These are phyloP conservation scores for Yamadazyma tumulicola DNA, from an alignment of 805 yeast genomes.

Conservation along the genomic window DNA sequence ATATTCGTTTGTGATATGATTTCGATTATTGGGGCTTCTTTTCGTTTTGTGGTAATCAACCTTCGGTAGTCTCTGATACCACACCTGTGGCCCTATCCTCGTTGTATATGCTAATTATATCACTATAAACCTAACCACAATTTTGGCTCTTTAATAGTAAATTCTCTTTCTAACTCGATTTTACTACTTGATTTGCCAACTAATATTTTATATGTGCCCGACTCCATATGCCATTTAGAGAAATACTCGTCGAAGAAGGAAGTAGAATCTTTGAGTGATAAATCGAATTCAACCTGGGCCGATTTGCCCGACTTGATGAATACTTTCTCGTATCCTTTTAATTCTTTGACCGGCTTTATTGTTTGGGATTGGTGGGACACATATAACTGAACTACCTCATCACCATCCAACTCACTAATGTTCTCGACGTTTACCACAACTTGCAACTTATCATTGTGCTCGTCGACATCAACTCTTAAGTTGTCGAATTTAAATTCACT, in stretches of 20 bases:
- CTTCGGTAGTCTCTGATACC: too few species aligned
- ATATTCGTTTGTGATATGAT: too few species aligned
- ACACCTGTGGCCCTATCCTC: too few species aligned
- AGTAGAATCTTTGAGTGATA: conserved; percentile 23
- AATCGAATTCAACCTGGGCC: conserved; percentile 13
- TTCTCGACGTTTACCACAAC: conserved; percentile 20
- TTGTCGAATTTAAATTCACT: conserved; percentile 19
- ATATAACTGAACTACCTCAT: conserved; percentile 29
- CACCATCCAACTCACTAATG: conserved; percentile 22
- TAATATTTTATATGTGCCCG: conserved; percentile 21
- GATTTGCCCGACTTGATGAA: conserved; percentile 16
- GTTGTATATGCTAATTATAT: too few species aligned
- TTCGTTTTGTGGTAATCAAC: too few species aligned
- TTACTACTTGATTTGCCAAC: conserved; percentile 22
- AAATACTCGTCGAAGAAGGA: conserved; percentile 29
- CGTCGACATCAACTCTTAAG: conserved; percentile 15
- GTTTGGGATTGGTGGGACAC: conserved; percentile 17
- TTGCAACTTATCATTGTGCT: conserved; percentile 13
- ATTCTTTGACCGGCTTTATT: conserved; percentile 25
- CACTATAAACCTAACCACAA: conserved; percentile 12
- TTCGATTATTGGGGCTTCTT: too few species aligned
- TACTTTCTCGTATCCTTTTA: conserved; percentile 29
- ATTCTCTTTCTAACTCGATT: conserved; percentile 7
- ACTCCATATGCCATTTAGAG: conserved; percentile 23
- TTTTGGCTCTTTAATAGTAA: conserved; percentile 8